Evolutionary conservation across 768 basidiomycete genomes (phyloP), one percentile per base, ranked within the genome.

Genomic region (Russula lepida): DNA sequence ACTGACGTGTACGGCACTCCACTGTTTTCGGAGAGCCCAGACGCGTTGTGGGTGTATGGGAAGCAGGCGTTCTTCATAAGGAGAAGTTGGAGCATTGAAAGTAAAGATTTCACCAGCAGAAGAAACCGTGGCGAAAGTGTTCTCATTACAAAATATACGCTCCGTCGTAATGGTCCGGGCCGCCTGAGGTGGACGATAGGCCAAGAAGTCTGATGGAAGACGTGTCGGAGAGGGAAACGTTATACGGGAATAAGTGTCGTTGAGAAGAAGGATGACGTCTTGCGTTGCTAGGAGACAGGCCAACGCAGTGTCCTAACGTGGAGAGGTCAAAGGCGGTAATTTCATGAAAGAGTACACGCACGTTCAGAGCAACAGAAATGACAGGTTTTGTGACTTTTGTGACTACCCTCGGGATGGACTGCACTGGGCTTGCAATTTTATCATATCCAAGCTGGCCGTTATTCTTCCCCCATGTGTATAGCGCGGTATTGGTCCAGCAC

Each of bases 391-490:
- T 78, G 30, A 97, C 78, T 64, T 85, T 85, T 0, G 92, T 88
- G 4, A 92, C 94, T 60, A 87, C 84, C 30, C 92, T 81, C 0
- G 94, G 94, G 2, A 81, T 69, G 5, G 88, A 70, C 71, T 95
- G 93, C 1, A 89, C 75, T 0, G 89, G 85, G 58, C 87, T 88
- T 1, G 86, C 76, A 17, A 74, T 72, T 69, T 83, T 88, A 64
- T 92, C 88, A 65, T 94, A 94, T 1, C 94, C 95, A 4, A 98
- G 78, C 71, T 99, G 97, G 0, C 97, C 97, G 44, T 79, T 81
- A 71, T 98, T 97, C 27, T 87, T 90, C 0, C 97, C 97, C 94
- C 94, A 98, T 0, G 92, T 92, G 71, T 81, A 94, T 2, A 92
- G 80, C 46, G 83, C 75, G 11, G 67, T 66, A 4, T 75, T 74